Percentiles rank a stretch among this genome's conserved stretches.
These are phyloP conservation scores for Vanderwaltozyma tropicalis DNA, from an alignment of 805 yeast species.

Conservation along the genomic window DNA sequence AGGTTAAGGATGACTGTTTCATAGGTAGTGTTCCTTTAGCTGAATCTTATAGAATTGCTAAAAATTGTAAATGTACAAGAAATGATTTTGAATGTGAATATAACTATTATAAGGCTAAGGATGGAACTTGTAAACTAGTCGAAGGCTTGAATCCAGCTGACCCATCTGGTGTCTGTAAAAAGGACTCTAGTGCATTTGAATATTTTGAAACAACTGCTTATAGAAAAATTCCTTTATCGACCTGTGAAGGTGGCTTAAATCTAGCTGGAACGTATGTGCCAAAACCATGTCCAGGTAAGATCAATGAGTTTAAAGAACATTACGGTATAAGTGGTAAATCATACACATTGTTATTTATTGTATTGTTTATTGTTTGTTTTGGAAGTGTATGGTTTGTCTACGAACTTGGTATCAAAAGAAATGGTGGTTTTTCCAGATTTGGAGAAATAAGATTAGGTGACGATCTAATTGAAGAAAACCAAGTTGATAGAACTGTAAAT, in stretches of 20 bases:
- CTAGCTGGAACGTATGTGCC: constrained; percentile 52
- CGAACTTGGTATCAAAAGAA: constrained; percentile 68
- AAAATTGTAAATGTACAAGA: constrained; percentile 77
- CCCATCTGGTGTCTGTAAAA: constrained; percentile 47
- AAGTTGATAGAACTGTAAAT: constrained; percentile 50
- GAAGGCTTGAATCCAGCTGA: constrained; percentile 61
- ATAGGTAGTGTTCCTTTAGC: constrained; percentile 53
- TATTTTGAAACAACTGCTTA: constrained; percentile 89
- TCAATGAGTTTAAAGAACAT: constrained; percentile 44
- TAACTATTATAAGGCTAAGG: constrained; percentile 57
- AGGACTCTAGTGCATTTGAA: constrained; percentile 45
- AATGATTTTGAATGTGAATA: constrained; percentile 91
- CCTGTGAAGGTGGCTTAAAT: constrained; percentile 72
- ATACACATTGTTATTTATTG: constrained; percentile 40
- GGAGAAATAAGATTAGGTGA: constrained; percentile 83
- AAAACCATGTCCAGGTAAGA: constrained; percentile 82
- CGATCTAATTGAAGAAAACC: constrained; percentile 54
- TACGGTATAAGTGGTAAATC: constrained; percentile 47
- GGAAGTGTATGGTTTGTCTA: constrained; percentile 60
- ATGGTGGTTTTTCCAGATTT: constrained; percentile 65
- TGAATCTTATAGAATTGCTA: constrained; percentile 43
- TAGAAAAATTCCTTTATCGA: constrained; percentile 71
- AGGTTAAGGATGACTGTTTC: constrained; percentile 50
- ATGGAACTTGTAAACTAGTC: constrained; percentile 82
- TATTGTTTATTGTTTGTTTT: constrained; percentile 46